Evolutionary conservation across 2,329 filamentous ascomycete genomes (phyloP), one percentile per base, ranked within the genome.

Genomic region (Alternaria dauci): DNA sequence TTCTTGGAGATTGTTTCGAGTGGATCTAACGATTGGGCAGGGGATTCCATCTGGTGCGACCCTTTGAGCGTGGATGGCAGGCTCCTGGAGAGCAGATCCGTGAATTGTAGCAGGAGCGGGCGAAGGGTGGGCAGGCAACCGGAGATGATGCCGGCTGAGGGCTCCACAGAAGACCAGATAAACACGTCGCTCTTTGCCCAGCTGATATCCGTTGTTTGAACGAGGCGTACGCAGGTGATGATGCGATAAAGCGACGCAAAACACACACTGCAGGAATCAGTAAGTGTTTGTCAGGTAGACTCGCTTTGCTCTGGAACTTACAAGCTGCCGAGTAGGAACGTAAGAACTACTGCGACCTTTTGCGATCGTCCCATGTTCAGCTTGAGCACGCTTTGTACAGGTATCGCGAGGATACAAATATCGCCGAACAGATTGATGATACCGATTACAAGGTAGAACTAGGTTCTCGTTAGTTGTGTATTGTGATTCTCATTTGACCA

Each of bases 131-230:
- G 70, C 9, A 73, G 58, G 53, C 71, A 73, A 18, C 65, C 71
- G 11, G 63, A 68, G 11, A 73, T 73, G 26, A 73, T 72, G n/a
- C 70, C 71, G 18, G 72, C 59, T 2, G 67, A 69, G 0, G 69
- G 71, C 30, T 73, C 71, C 32, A 73, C 68, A 11, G 56, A 62
- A 2, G 66, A 68, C 71, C 71, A 73, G 52, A 73, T 71, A 59
- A 72, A 72, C n/a, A 71, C 69, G 34, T 72, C 69, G 55, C 63
- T 68, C 53, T 70, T 73, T 2, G 71, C 67, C 69, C 70, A 73
- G 48, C 67, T 70, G 42, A 72, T 69, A 41, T 72, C 70, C 20
- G 32, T 61, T 9, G 64, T 60, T 26, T 43, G 48, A 11, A 69
- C 66, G n/a, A 72, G 63, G 5, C 55, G 63, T 1, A 62, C 51